Base-by-base conservation (phyloP, 805 yeast genomes). In the Cephaloascus fragrans region DNA sequence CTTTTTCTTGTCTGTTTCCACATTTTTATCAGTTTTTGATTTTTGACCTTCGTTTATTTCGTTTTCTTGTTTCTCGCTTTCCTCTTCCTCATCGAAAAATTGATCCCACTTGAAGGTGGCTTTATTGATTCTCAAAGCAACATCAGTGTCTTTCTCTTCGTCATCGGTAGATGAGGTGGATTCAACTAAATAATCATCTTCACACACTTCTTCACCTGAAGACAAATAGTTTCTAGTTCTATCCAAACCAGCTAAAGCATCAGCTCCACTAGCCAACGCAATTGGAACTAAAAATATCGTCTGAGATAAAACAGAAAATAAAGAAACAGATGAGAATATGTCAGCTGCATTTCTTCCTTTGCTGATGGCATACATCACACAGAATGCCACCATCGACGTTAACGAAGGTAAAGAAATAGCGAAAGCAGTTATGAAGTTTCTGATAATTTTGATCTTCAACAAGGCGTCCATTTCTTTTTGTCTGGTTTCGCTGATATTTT, bases 221-320 rank as follows among this genome's bases (percentile, higher is more conserved):
- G 74, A 62, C 49, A 83, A 56, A 46, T 68, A 65, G 34, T 62
- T 69, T 36, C 76, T 73, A 18, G 78, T 67, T 62, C 90, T 70
- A 16, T 62, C 66, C 23, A 82, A 49, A 19, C 82, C 86, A 41
- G 80, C 62, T 36, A 69, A 59, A 16, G 83, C 86, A 61, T 83
- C 93, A 8, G 81, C 69, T 39, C 77, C 75, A 1, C 86, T 68
- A 35, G 82, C 75, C 35, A 83, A 59, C 1, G 88, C 82, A 51
- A 81, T 62, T 18, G 94, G 94, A 35, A 83, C 57, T 70, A 83
- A 67, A 39, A 83, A 65, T 47, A 82, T 73, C 51, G 77, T 84
- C 35, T 69, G 65, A 10, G 83, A 61, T 45, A 83, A 67, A 9
- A 73, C 69, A 49, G 73, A 75, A 60, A 83, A 83, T 41, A 82